Evolutionary conservation across 495 filamentous ascomycete genomes (phyloP).

Genomic region (Lentithecium fluviatile): DNA sequence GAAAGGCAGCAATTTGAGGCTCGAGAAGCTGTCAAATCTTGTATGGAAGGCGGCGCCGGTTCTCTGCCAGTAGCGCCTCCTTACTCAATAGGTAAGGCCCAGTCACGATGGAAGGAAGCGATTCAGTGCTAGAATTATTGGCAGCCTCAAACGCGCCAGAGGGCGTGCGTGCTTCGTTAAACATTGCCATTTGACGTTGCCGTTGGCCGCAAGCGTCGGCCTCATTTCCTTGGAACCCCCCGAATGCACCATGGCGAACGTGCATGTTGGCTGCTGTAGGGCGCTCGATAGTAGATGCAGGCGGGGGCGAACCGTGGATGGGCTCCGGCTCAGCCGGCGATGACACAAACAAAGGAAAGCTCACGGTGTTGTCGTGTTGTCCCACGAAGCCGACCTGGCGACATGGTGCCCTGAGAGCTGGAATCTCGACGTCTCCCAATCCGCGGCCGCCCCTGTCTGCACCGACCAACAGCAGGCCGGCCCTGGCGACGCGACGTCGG

Average conservation of each 20-base stretch:
- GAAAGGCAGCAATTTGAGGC: background rate
- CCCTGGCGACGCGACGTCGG: too few species aligned
- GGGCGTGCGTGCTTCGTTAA: background rate
- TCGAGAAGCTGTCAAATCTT: constrained; percentile 4
- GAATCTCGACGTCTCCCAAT: background rate
- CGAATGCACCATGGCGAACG: background rate
- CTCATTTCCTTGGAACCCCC: constrained; percentile 10
- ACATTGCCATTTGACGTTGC: background rate
- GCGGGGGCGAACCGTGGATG: background rate
- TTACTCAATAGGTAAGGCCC: background rate
- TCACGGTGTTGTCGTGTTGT: background rate
- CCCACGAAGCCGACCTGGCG: too few species aligned
- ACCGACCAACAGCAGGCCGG: too few species aligned
- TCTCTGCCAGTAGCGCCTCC: constrained; percentile 2
- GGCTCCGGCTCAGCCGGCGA: background rate
- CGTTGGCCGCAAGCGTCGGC: constrained; percentile 10
- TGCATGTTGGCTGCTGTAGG: background rate
- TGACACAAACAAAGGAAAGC: background rate
- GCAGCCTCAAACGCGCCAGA: constrained; percentile 14
- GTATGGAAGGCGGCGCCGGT: constrained; percentile 1
- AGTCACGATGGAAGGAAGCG: constrained; percentile 2
- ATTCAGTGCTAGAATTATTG: constrained; percentile 8
- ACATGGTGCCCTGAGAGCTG: background rate
- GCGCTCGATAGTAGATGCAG: background rate
- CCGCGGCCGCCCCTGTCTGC: too few species aligned